Conservation (phyloP, 2,329 filamentous ascomycete species). For the Sclerotinia sclerotiorum region DNA sequence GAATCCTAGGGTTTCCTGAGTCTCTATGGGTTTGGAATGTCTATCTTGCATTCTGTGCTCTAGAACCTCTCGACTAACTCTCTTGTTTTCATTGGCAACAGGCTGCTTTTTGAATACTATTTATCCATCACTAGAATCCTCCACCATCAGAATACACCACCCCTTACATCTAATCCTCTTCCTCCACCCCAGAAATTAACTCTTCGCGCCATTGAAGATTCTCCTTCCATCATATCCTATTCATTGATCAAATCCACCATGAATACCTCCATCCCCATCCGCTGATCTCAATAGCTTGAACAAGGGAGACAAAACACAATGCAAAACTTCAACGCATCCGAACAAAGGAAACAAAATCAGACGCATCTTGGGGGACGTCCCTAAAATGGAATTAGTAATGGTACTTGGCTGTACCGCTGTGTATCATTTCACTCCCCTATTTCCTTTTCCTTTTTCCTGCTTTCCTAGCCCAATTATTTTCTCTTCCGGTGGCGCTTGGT, state of each 20-base stretch:
- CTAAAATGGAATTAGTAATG: background rate
- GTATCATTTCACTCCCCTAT: background rate
- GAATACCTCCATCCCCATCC: background rate
- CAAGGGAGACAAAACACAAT: background rate
- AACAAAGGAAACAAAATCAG: background rate
- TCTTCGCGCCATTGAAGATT: background rate
- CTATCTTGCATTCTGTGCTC: background rate
- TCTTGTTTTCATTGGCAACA: background rate
- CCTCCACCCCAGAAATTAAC: background rate
- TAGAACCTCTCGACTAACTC: too few relatives aligned
- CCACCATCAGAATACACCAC: background rate
- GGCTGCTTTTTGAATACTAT: background rate
- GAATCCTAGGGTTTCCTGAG: constrained; percentile 2
- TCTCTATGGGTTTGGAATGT: background rate
- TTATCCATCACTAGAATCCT: background rate
- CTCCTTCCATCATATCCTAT: background rate
- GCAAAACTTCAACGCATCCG: background rate
- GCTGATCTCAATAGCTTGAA: background rate
- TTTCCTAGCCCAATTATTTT: too few relatives aligned
- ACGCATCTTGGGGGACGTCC: background rate
- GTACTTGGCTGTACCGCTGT: too few relatives aligned
- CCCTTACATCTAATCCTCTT: background rate
- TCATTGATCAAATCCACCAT: background rate
- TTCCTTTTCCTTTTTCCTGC: too few relatives aligned
- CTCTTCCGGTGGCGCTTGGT: too few relatives aligned